A percentile compares a stretch with the other conserved stretches of the same genome.
Conservation (phyloP, 2,329 filamentous ascomycete species). For the Colletotrichum spinosum region DNA sequence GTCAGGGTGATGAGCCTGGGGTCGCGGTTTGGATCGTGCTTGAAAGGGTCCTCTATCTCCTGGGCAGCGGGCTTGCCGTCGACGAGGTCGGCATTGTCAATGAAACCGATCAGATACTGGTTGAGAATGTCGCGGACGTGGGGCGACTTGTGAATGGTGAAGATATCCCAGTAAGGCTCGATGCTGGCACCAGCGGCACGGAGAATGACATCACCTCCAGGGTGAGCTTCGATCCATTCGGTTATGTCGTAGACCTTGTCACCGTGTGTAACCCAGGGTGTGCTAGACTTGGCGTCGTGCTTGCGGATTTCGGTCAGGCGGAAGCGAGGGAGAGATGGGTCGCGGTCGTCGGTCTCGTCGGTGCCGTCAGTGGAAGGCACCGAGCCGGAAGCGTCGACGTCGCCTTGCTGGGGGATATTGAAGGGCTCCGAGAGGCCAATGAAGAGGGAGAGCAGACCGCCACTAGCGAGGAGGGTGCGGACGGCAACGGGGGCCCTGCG, state of each 20-base stretch:
- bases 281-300: conserved; percentile 62
- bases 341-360: conserved; percentile 48
- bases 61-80: conserved; percentile 65
- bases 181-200: conserved; percentile 73
- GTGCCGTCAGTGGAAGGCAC: conserved; percentile 42
- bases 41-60: conserved; percentile 70
- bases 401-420: conserved; percentile 20
- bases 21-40: conserved; percentile 64
- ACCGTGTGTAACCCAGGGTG: conserved; percentile 73
- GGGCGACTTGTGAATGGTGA: conserved; percentile 74
- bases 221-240: conserved; percentile 74
- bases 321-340: conserved; percentile 59
- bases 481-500: conserved; percentile 22
- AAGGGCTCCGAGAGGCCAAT: conserved; percentile 36
- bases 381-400: conserved; percentile 21
- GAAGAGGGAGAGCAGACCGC: conserved; percentile 36
- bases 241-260: conserved; percentile 78
- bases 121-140: conserved; percentile 74
- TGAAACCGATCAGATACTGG: conserved; percentile 72
- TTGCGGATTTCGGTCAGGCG: conserved; percentile 63
- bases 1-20: conserved; percentile 63
- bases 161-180: conserved; percentile 78
- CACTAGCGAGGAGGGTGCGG: conserved; percentile 36
- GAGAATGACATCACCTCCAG: conserved; percentile 76
- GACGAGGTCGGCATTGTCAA: conserved; percentile 69